Evolutionary conservation across 805 yeast genomes (phyloP), one percentile per base, ranked within the genome.

Genomic region (Lipomyces kockii): DNA sequence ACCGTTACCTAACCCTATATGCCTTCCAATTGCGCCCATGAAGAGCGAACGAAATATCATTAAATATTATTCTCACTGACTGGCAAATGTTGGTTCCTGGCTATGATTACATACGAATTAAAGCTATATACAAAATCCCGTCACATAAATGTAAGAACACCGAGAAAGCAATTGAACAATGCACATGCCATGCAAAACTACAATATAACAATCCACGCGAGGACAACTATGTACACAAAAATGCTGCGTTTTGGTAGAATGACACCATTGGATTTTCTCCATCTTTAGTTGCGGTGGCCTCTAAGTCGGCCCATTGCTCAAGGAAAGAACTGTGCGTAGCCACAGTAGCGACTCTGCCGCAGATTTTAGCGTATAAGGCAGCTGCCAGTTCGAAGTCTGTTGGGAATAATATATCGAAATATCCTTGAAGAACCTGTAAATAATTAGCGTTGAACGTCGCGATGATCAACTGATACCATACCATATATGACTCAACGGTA

Each of bases 241-340:
- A 68, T 29, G 71, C 70, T 5, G 71, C 71, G 74, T 91, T 91
- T 46, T 83, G 80, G 76, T 91, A 91, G 67, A 91, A 84, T 61
- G 89, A 89, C 64, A 91, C 76, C 92, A 91, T 86, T 14, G 97
- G 97, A 72, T 89, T 90, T 73, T 91, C 97, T 0, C 97, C 97
- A 43, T 86, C 85, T 72, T 84, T 85, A 0, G 95, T 89, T 2
- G 86, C 83, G 1, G 96, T 89, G 12, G 81, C 83, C 2, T 86
- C 87, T 2, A 84, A 65, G 74, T 89, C 92, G 0, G 90, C 91
- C 94, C 94, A 90, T 58, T 83, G 82, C 66, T 80, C 82, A 71
- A 91, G 76, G 70, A 90, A 91, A 20, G 86, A 90, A 7, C 81
- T 78, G 77, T 91, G 96, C 49, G 86, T 78, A 54, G 85, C 81